Base-by-base conservation (phyloP, 1,139 yeast species). In the Zygosaccharomyces pseudobailii region DNA sequence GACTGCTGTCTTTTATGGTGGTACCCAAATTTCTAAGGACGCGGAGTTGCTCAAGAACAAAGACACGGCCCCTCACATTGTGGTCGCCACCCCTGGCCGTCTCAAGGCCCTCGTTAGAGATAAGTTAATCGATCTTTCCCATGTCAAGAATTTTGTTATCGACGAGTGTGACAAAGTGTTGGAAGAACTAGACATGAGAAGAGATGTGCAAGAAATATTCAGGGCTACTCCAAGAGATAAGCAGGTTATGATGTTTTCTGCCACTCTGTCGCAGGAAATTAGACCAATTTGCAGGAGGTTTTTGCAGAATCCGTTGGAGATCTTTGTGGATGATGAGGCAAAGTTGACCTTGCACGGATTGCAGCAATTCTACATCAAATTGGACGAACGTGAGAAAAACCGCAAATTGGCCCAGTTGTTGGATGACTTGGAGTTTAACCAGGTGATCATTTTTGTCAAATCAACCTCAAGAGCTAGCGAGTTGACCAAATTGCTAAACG, bases 221-320 rank as follows among this genome's bases (percentile, higher is more conserved):
- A 85, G 97, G 71, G 87, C 88, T 53, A 92, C 98, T 47, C 98
- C 98, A 56, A 95, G 87, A 72, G 96, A 92, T 70, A 92, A 92
- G 74, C 98, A 92, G 76, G 98, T 92, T 51, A 90, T 92, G 97
- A 92, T 92, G 97, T 92, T 92, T 71, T 87, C 96, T 50, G 98
- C 98, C 58, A 92, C 98, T 49, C 78, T 92, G 62, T 83, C 96
- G 41, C 87, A 81, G 68, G 98, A 92, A 66, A 89, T 92, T 65
- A 87, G 96, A 71, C 97, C 97, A 52, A 83, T 92, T 54, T 92
- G 97, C 78, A 90, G 90, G 75, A 89, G 92, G 75, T 92, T 92
- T 74, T 87, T 92, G 92, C 96, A 92, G 74, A 89, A 87, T 65
- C 98, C 98, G 58, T 78, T 92, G 70, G 98, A 92, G 74, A 89